A percentile compares a stretch with the other conserved stretches of the same genome.
Conservation (phyloP, 805 yeast species). For the Hagleromyces aurorensis region DNA sequence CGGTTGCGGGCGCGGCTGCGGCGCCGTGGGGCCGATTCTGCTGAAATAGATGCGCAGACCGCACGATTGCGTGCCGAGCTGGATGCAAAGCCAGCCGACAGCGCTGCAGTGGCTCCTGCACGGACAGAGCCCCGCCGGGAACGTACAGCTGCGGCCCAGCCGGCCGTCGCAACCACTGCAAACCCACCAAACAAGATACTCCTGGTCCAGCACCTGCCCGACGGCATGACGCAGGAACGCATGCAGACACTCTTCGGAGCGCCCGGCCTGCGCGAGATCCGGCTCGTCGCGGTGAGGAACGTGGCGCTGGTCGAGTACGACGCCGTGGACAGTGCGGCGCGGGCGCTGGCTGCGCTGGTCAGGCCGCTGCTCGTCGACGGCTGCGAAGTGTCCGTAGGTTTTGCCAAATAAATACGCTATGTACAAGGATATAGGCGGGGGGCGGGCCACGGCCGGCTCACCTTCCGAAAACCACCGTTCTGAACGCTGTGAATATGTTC, state of each 20-base stretch:
- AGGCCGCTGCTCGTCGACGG: slow-evolving; percentile 8
- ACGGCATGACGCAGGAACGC: slow-evolving; percentile 32
- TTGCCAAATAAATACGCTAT: slow-evolving; percentile 19
- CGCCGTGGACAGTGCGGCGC: slow-evolving; percentile 41
- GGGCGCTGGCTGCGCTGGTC: slow-evolving; percentile 12
- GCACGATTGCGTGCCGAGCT: not conserved
- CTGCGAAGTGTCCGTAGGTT: slow-evolving; percentile 20
- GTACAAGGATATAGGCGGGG: slow-evolving; percentile 7
- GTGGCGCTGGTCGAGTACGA: slow-evolving; percentile 80
- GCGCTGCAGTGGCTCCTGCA: slow-evolving; percentile 1
- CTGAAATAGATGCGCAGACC: not conserved
- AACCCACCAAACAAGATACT: slow-evolving; percentile 64
- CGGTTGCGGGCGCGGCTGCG: slow-evolving; percentile 20
- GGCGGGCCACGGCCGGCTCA: slow-evolving; percentile 15
- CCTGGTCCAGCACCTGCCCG: slow-evolving; percentile 58
- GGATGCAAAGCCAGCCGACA: too few species aligned
- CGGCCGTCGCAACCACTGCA: slow-evolving; percentile 17
- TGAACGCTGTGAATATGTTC: slow-evolving; percentile 53
- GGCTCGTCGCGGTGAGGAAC: slow-evolving; percentile 57
- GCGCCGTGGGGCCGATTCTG: too few species aligned
- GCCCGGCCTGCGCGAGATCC: slow-evolving; percentile 57
- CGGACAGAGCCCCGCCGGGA: slow-evolving; percentile 4
- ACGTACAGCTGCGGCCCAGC: slow-evolving; percentile 7
- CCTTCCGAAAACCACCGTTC: slow-evolving; percentile 71
- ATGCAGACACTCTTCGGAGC: slow-evolving; percentile 41